Percentiles rank a stretch among this genome's conserved stretches.
These are phyloP conservation scores for Fusarium illudens DNA, from an alignment of 2,329 filamentous ascomycete genomes.

Conservation along the genomic window DNA sequence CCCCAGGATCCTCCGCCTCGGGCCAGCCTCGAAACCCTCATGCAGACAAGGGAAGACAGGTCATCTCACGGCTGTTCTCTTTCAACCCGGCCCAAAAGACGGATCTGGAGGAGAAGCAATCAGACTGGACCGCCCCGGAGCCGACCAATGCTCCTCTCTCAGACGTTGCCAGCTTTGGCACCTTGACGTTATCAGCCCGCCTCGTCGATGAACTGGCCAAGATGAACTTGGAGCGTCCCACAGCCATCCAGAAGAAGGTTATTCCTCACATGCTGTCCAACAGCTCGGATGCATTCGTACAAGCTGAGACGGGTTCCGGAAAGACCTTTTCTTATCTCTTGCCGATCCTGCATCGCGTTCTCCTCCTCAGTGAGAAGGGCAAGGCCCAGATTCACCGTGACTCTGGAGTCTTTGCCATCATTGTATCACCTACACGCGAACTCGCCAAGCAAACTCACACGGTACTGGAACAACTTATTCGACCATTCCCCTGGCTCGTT, in stretches of 20 bases:
- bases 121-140: slow-evolving; percentile 66
- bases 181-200: slow-evolving; percentile 80
- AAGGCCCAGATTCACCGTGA: slow-evolving; percentile 76
- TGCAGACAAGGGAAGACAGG: slow-evolving; percentile 55
- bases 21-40: slow-evolving; percentile 36
- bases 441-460: slow-evolving; percentile 91
- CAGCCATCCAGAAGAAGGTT: slow-evolving; percentile 91
- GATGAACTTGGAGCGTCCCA: slow-evolving; percentile 88
- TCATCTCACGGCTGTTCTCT: slow-evolving; percentile 92
- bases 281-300: slow-evolving; percentile 91
- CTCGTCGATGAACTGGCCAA: slow-evolving; percentile 87
- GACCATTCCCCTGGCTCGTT: slow-evolving; percentile 94
- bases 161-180: slow-evolving; percentile 86
- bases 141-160: slow-evolving; percentile 92
- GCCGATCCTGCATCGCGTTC: slow-evolving; percentile 88
- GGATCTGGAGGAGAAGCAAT: slow-evolving; percentile 60
- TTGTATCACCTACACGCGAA: slow-evolving; percentile 94
- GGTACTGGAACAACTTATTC: slow-evolving; percentile 84
- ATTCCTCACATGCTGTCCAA: slow-evolving; percentile 81
- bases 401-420: slow-evolving; percentile 90
- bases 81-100: slow-evolving; percentile 82
- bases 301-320: slow-evolving; percentile 96
- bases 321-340: slow-evolving; percentile 97
- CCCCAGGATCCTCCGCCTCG: slow-evolving; percentile 17
- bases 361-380: slow-evolving; percentile 72